Evolutionary conservation across 257 asterid species (phyloP).

Genomic region (Voacanga thouarsii): DNA sequence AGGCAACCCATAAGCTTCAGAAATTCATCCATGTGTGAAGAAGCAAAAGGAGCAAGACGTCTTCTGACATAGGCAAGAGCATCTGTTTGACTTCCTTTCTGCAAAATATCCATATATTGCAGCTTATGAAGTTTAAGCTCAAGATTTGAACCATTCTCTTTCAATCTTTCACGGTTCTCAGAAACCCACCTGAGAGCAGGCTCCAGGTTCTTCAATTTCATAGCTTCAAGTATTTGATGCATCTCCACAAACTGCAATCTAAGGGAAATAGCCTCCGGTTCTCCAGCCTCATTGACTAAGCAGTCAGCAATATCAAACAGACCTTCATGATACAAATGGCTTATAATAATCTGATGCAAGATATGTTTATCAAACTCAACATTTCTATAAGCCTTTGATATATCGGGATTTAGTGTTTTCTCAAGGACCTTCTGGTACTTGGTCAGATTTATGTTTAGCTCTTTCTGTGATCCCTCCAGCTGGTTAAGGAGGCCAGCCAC

Average conservation of each 20-base stretch:
- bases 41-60: conserved; percentile 43
- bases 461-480: conserved; percentile 36
- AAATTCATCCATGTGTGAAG: conserved; percentile 36
- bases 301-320: conserved; percentile 46
- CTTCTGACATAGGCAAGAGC: conserved; percentile 45
- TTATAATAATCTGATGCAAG: conserved; percentile 43
- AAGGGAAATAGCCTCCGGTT: conserved; percentile 42
- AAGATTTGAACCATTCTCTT: conserved; percentile 33
- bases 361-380: conserved; percentile 40
- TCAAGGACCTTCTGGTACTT: conserved; percentile 45
- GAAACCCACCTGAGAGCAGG: conserved; percentile 59
- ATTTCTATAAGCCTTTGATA: conserved; percentile 48
- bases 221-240: conserved; percentile 45
- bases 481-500: conserved; percentile 24
- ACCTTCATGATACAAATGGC: conserved; percentile 53
- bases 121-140: conserved; percentile 50
- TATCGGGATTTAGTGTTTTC: conserved; percentile 37
- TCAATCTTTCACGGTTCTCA: conserved; percentile 37
- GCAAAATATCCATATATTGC: conserved; percentile 44
- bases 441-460: conserved; percentile 33
- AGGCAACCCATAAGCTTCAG: conserved; percentile 55
- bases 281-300: conserved; percentile 47
- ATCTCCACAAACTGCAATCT: conserved; percentile 45
- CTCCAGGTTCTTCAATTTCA: conserved; percentile 37
- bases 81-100: conserved; percentile 27